Evolutionary conservation across 2,329 filamentous ascomycete genomes (phyloP).

Genomic region (Lomentospora prolificans): DNA sequence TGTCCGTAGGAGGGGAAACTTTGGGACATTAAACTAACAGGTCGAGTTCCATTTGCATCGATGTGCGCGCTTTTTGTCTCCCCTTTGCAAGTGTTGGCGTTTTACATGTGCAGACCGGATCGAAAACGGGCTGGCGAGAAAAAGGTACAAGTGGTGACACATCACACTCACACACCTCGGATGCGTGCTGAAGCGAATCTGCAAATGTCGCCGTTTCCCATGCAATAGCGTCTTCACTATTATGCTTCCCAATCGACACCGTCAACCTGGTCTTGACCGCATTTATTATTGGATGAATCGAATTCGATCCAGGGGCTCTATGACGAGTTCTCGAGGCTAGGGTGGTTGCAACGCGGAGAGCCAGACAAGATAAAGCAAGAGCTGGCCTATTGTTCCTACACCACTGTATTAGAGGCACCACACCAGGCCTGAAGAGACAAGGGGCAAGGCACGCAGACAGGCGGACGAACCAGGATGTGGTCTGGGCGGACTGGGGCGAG

Average conservation of each 20-base stretch:
- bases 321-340: neutral
- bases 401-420: neutral
- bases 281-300: neutral
- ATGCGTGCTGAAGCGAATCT: constrained; percentile 1
- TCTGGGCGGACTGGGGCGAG: neutral
- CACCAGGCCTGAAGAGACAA: neutral
- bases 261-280: neutral
- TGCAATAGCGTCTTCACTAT: neutral
- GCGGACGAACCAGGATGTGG: neutral
- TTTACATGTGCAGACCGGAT: neutral
- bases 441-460: neutral
- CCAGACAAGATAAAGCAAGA: neutral
- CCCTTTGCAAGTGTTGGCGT: no score
- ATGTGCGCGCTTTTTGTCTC: no score
- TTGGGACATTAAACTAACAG: no score
- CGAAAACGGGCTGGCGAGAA: neutral
- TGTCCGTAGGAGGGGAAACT: no score
- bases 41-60: no score
- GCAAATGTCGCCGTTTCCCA: neutral
- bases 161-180: neutral
- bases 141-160: neutral
- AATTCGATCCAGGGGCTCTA: neutral
- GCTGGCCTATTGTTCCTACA: neutral
- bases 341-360: neutral
- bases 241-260: neutral